Evolutionary conservation across 108 stramenopile species (phyloP), one percentile per base, ranked within the genome.

Genomic region (Nitzschia putrida): DNA sequence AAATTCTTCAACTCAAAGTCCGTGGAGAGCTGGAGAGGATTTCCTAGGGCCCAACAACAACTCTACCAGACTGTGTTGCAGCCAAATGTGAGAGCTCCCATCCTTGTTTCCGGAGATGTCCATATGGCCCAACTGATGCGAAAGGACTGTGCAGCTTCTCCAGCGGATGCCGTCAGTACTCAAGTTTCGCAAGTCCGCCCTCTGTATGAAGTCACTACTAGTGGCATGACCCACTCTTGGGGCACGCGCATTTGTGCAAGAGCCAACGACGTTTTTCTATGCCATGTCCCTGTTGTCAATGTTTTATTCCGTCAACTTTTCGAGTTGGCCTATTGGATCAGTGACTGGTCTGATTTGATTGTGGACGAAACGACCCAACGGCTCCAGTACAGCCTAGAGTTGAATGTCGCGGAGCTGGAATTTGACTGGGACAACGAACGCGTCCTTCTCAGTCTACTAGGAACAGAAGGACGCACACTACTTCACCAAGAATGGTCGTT

Each of bases 191-290:
- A 20, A 8, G 29, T 65, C 69, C 84, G 42, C 22, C 58, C 72
- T 0, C 73, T 90, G 14, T 64, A 84, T n/a, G 89, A 94, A 73
- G 61, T 94, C 24, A 94, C 92, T 0, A 89, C 89, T 10, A 85
- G 83, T 24, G 92, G 92, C 26, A 78, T 94, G 87, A 91, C 91
- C 0, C 94, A 95, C 61, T 84, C 88, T 0, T 92, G 90, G 93
- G 83, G 85, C 5, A 77, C 60, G 25, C 13, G n/a, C 42, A 57
- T 67, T 60, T 83, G 76, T 74, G 83, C 80, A 16, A 49, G 75
- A 23, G 71, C 78, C 37, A 64, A 79, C 21, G 54, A 71, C 7
- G 75, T 63, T 45, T 59, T 26, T 9, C 22, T 73, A 0, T 78
- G 82, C 29, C 29, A 41, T 38, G 45, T 34, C 24, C 42, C 22